Base-by-base conservation (phyloP, 495 filamentous ascomycete genomes). In the Daldinia grandis region DNA sequence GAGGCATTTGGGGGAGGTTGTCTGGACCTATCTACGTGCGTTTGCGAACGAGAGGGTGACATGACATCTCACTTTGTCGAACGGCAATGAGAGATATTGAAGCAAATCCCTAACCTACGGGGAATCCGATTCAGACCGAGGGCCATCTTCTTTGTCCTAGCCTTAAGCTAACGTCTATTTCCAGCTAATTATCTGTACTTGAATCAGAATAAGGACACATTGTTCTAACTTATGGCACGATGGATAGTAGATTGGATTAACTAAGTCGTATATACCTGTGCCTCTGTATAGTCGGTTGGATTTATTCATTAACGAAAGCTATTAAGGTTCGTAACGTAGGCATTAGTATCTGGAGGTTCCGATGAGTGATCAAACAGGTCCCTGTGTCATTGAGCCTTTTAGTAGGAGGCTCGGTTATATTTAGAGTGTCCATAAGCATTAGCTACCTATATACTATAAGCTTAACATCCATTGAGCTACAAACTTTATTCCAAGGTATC, bases 1-100 rank as follows among this genome's bases (percentile, higher is more conserved):
- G 54, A 65, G 62, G 53, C 40, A 56, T 56, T 56, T 30, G 0
- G 5, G 50, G 27, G 19, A 40, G 38, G n/a, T 8, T 47, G 14
- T 10, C 17, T 1, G 9, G 9, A 47, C 19, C 42, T 47, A 47
- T 24, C 17, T 21, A 10, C 17, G 15, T 47, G 19, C 19, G 42
- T 12, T 5, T 47, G 17, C 9, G 21, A 47, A 14, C 33, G 12
- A 19, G 1, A 40, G 40, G 40, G 21, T 19, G 40, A 44, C 40
- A 44, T 19, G 10, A 21, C n/a, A 19, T 8, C 40, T 44, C 17
- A 3, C 17, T 24, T 47, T 47, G 7, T 10, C 17, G n/a, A 19
- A 8, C n/a, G 21, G 31, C 31, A 12, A 33, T 33, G 17, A 47
- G 42, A 7, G 17, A 19, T 47, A 9, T 47, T 47, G 2, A 47